Conservation (phyloP, 1,284 basidiomycete species). For the Microbotryum saponariae region DNA sequence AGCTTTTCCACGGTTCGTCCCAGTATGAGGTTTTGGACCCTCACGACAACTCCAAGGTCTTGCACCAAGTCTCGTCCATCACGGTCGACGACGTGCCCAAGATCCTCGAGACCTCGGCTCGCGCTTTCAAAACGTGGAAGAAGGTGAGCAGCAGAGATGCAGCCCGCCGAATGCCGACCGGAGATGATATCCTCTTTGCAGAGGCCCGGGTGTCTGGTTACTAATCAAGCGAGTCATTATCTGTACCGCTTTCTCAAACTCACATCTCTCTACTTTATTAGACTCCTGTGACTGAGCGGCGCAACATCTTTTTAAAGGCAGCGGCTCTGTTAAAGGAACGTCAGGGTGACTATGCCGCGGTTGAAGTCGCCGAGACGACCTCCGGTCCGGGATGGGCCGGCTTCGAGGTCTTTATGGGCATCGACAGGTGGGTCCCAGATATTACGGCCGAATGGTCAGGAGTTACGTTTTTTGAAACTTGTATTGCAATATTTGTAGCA, state of each 20-base stretch:
- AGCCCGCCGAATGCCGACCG: too few species aligned
- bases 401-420: slow-evolving; percentile 26
- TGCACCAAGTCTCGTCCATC: slow-evolving; percentile 30
- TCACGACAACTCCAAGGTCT: slow-evolving; percentile 20
- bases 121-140: slow-evolving; percentile 19
- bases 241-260: neutral
- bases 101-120: slow-evolving; percentile 25
- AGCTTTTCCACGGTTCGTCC: slow-evolving; percentile 25
- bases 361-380: slow-evolving; percentile 32
- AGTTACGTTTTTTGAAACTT: too few species aligned
- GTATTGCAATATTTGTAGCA: too few species aligned
- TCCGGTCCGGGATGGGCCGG: slow-evolving; percentile 23
- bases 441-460: too few species aligned
- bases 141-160: slow-evolving; percentile 2
- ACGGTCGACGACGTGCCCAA: slow-evolving; percentile 17
- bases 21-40: slow-evolving; percentile 35
- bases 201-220: neutral
- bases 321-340: slow-evolving; percentile 24
- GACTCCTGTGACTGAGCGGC: slow-evolving; percentile 15
- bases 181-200: too few species aligned
- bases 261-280: neutral
- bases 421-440: slow-evolving; percentile 21
- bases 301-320: slow-evolving; percentile 33
- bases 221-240: neutral
- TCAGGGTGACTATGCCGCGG: slow-evolving; percentile 20